Conservation (phyloP, 2,329 filamentous ascomycete species). For the Nemania abortiva region DNA sequence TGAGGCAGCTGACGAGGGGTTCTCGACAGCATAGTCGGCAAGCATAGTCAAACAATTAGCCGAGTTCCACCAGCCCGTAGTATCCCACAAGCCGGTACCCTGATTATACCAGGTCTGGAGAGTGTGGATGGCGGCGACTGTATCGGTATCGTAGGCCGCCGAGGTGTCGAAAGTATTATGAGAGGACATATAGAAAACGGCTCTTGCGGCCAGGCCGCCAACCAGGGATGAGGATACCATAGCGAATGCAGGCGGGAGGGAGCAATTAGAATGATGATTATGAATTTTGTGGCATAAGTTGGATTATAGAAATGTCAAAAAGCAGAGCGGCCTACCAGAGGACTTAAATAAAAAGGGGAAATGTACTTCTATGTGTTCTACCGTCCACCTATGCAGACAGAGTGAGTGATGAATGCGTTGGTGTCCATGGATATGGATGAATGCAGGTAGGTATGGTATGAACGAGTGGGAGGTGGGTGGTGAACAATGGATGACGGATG, state of each 20-base stretch:
- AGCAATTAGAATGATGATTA: conserved; percentile 31
- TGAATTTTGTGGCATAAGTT: conserved; percentile 15
- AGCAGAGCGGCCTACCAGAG: conserved; percentile 6
- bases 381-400: background rate
- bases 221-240: conserved; percentile 51
- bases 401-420: background rate
- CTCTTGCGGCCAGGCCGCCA: conserved; percentile 49
- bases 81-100: conserved; percentile 66
- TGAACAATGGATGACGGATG: conserved; percentile 6
- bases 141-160: conserved; percentile 45
- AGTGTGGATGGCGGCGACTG: conserved; percentile 47
- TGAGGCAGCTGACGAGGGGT: conserved; percentile 30
- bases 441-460: background rate
- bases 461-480: background rate
- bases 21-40: conserved; percentile 39
- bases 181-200: conserved; percentile 50
- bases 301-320: conserved; percentile 29
- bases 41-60: conserved; percentile 66
- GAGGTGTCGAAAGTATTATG: conserved; percentile 41
- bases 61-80: conserved; percentile 71
- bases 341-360: conserved; percentile 30
- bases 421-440: background rate
- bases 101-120: conserved; percentile 67
- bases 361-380: conserved; percentile 19
- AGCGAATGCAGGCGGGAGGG: conserved; percentile 4